These are phyloP conservation scores for Rauvolfia tetraphylla DNA, from an alignment of 257 asterid genomes.

Conservation along the genomic window DNA sequence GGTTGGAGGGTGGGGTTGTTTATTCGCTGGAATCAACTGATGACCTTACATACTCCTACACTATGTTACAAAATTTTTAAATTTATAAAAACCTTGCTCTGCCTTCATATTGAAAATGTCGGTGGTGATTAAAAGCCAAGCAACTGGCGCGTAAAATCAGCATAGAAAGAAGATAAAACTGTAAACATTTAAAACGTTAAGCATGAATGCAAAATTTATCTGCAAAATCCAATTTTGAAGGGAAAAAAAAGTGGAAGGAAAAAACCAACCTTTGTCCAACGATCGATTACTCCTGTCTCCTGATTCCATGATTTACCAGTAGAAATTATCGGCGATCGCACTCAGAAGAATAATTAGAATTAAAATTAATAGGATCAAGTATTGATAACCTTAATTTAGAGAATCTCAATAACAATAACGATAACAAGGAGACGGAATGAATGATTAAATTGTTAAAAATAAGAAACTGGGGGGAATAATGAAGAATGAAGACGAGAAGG, in stretches of 20 bases:
- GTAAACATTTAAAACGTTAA: background rate
- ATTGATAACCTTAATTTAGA: conserved; percentile 24
- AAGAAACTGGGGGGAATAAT: conserved; percentile 26
- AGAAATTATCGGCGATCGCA: conserved; percentile 23
- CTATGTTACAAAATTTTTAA: too few relatives aligned
- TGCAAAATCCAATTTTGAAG: background rate
- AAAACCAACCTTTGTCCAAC: conserved; percentile 47
- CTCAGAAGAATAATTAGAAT: conserved; percentile 10
- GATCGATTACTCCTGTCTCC: conserved; percentile 55
- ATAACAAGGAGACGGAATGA: conserved; percentile 18
- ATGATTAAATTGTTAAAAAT: conserved; percentile 16
- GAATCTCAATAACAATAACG: conserved; percentile 35
- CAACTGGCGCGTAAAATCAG: background rate
- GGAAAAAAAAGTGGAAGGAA: background rate
- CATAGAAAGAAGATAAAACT: background rate
- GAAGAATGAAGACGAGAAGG: conserved; percentile 28
- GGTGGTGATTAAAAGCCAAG: background rate
- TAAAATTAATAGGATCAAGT: too few relatives aligned
- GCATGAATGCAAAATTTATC: background rate
- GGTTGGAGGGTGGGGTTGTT: too few relatives aligned
- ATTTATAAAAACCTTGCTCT: too few relatives aligned
- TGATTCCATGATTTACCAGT: conserved; percentile 48
- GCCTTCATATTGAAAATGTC: background rate
- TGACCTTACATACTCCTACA: too few relatives aligned
- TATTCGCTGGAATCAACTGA: too few relatives aligned